Evolutionary conservation across 2,329 filamentous ascomycete species (phyloP).

Genomic region (Lachnellula willkommii): DNA sequence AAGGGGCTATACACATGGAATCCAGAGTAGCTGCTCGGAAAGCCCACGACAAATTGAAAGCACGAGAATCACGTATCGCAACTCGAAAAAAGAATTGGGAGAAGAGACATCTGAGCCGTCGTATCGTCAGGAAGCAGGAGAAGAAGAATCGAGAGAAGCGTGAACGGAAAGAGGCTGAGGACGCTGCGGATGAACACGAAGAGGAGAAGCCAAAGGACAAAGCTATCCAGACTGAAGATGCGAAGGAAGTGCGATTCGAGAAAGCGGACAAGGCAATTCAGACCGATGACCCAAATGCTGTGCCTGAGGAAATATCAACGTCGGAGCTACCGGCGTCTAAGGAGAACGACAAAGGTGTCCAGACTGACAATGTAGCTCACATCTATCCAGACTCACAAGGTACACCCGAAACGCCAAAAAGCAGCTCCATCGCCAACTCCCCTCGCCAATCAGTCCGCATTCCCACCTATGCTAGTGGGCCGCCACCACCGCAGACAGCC

Average conservation of each 20-base stretch:
- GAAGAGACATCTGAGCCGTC: constrained; percentile 38
- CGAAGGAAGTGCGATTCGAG: constrained; percentile 6
- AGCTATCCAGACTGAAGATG: constrained; percentile 23
- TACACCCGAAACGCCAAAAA: constrained; percentile 24
- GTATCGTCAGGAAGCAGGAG: constrained; percentile 35
- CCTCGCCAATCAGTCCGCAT: constrained; percentile 2
- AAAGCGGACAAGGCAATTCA: constrained; percentile 24
- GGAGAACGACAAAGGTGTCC: constrained; percentile 23
- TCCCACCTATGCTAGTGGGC: background rate
- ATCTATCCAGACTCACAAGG: constrained; percentile 15
- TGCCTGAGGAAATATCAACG: background rate
- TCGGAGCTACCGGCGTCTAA: constrained; percentile 1
- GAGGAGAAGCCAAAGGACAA: constrained; percentile 30
- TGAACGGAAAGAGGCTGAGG: constrained; percentile 34
- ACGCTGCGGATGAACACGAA: constrained; percentile 35
- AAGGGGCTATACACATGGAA: constrained; percentile 48
- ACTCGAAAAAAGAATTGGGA: constrained; percentile 46
- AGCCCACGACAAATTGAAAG: constrained; percentile 22
- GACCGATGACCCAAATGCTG: constrained; percentile 18
- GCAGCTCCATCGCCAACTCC: constrained; percentile 11
- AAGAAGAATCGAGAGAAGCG: constrained; percentile 38
- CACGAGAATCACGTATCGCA: constrained; percentile 38
- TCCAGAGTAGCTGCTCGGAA: constrained; percentile 42
- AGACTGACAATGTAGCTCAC: constrained; percentile 17
- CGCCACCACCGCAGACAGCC: constrained; percentile 8